phyloP scores from a whole-genome alignment of 1,139 yeast species.

The Hansenula sp. region DNA sequence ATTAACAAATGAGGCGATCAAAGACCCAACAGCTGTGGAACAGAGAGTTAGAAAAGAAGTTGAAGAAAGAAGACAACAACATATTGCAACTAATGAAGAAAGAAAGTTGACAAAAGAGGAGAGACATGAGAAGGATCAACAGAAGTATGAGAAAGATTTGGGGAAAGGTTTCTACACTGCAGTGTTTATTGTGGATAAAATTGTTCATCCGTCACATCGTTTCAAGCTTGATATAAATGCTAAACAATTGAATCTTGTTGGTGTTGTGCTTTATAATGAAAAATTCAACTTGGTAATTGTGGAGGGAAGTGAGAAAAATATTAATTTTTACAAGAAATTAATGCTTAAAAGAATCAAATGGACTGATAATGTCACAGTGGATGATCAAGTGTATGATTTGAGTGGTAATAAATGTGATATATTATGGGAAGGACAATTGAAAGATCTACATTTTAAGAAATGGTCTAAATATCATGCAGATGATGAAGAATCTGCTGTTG shows the following conservation, averaged over 20 bases:
- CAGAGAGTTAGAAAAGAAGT: constrained; percentile 65
- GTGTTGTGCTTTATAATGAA: constrained; percentile 39
- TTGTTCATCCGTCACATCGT: constrained; percentile 61
- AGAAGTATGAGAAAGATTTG: constrained; percentile 45
- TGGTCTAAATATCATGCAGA: constrained; percentile 40
- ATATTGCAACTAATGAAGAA: constrained; percentile 54
- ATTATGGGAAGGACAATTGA: constrained; percentile 76
- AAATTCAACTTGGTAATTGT: constrained; percentile 59
- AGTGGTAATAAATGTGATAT: constrained; percentile 45
- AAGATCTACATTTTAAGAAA: constrained; percentile 47
- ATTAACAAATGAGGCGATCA: constrained; percentile 78
- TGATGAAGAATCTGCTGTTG: constrained; percentile 49
- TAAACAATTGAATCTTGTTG: constrained; percentile 61
- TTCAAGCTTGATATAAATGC: constrained; percentile 80
- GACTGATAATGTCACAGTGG: constrained; percentile 40
- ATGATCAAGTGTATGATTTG: constrained; percentile 31
- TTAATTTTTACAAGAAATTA: constrained; percentile 59
- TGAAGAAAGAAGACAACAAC: constrained; percentile 55
- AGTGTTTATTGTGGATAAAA: constrained; percentile 52
- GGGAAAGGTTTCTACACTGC: constrained; percentile 53
- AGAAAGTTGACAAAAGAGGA: constrained; percentile 62
- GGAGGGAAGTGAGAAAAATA: constrained; percentile 65
- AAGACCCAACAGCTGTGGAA: constrained; percentile 88
- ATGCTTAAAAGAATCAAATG: constrained; percentile 64
- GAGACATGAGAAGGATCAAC: constrained; percentile 37